Evolutionary conservation across 176 grass and related monocot genomes (phyloP), one percentile per base, ranked within the genome.

Genomic region (Areca catechu): DNA sequence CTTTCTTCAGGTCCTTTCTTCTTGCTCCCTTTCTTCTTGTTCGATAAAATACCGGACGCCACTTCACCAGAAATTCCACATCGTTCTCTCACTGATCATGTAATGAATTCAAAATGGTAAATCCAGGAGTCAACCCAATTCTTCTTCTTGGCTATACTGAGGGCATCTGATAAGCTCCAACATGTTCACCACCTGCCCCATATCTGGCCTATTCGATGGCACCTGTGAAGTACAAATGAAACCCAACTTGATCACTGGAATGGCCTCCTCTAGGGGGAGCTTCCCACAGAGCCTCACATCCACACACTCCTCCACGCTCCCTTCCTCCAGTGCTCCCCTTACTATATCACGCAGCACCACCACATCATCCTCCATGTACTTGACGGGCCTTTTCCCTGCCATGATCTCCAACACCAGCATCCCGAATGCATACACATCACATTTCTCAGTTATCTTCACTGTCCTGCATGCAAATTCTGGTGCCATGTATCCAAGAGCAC

Each of bases 371-470:
- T 98, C 93, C 62, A 92, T 85, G 76, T 92, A 98, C 64, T 98
- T 81, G 50, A 98, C 93, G 0, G 93, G 93, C n/a, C 87, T 76
- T 65, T 74, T 88, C 16, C 93, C 93, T 48, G 87, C 80, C 67
- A 98, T 37, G 28, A 98, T 85, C 81, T 98, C 93, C 16, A 98
- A 77, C 17, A 85, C 82, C 69, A 98, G 71, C 62, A 92, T 63
- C 9, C 93, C 93, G 62, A 92, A 98, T 50, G 87, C 93, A 48
- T 92, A 92, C 48, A 98, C 78, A 24, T 98, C 93, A 25, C 93
- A 98, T 71, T 98, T 98, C 18, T 92, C 93, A 0, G 84, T 98
- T 61, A 92, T 92, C 85, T 92, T 92, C 70, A 98, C 93, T 20
- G 87, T 87, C 49, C 84, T 68, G 75, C 93, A 92, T 28, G 93